Evolutionary conservation across 306 rosid genomes (phyloP).

Genomic region (Malus fusca): DNA sequence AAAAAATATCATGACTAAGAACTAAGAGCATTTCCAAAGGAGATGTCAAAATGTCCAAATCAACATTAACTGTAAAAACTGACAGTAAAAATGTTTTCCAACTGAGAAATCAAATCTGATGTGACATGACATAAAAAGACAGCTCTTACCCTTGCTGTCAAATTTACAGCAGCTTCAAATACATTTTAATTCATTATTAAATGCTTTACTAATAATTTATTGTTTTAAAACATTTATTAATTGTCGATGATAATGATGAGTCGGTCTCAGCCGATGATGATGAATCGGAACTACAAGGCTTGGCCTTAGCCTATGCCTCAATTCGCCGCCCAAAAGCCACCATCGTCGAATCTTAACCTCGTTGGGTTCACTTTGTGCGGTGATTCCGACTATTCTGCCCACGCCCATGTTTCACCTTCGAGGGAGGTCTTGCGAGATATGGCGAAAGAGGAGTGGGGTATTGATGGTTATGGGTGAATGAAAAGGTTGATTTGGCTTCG

Average conservation of each 20-base stretch:
- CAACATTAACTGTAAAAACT: too few relatives aligned
- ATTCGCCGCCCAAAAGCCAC: constrained; percentile 24
- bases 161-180: too few relatives aligned
- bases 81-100: too few relatives aligned
- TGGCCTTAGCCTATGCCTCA: constrained; percentile 21
- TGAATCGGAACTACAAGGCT: constrained; percentile 30
- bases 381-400: constrained; percentile 79
- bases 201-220: too few relatives aligned
- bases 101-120: too few relatives aligned
- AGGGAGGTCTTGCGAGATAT: constrained; percentile 51
- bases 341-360: constrained; percentile 29
- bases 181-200: too few relatives aligned
- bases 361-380: constrained; percentile 75
- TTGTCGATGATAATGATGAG: constrained; percentile 22
- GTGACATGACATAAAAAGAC: too few relatives aligned
- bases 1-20: too few relatives aligned
- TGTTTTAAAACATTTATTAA: too few relatives aligned
- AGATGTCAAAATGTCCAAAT: too few relatives aligned
- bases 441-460: constrained; percentile 81
- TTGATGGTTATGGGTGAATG: constrained; percentile 79
- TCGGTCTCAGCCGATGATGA: constrained; percentile 37
- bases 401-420: constrained; percentile 59
- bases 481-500: constrained; percentile 68
- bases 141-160: too few relatives aligned
- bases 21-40: too few relatives aligned